Percentiles rank a stretch among this genome's conserved stretches.
Conservation (phyloP, 2,329 filamentous ascomycete genomes). For the Celoporthe dispersa region DNA sequence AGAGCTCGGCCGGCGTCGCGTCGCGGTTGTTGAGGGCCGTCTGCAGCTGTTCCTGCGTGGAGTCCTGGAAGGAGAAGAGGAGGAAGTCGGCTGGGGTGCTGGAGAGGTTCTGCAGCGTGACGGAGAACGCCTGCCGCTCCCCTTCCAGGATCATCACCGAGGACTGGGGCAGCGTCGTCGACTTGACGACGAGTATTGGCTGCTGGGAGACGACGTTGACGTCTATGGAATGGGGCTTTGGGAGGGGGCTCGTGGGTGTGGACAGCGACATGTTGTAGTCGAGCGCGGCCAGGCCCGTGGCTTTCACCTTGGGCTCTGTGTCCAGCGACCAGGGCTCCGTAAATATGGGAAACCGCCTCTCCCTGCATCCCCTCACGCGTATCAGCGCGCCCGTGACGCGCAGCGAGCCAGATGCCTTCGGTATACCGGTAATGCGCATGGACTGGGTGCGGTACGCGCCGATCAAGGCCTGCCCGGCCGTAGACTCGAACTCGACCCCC, state of each 20-base stretch:
- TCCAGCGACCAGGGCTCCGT: slow-evolving; percentile 74
- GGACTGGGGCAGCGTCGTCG: slow-evolving; percentile 78
- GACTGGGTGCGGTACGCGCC: slow-evolving; percentile 84
- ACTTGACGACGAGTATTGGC: slow-evolving; percentile 76
- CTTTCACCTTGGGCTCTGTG: slow-evolving; percentile 74
- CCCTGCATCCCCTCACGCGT: slow-evolving; percentile 79
- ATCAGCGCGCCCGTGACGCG: slow-evolving; percentile 79
- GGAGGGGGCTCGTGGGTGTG: slow-evolving; percentile 39
- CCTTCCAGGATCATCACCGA: slow-evolving; percentile 93
- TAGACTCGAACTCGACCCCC: slow-evolving; percentile 72
- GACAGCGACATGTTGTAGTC: slow-evolving; percentile 48
- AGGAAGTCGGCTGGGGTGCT: slow-evolving; percentile 79
- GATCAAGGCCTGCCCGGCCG: slow-evolving; percentile 67
- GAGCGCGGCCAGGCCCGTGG: slow-evolving; percentile 67
- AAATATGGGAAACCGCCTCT: slow-evolving; percentile 85
- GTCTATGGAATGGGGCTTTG: slow-evolving; percentile 57
- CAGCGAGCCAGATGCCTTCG: slow-evolving; percentile 68
- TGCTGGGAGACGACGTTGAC: slow-evolving; percentile 81
- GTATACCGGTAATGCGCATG: slow-evolving; percentile 71
- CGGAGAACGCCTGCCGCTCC: slow-evolving; percentile 75
- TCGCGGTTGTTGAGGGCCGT: slow-evolving; percentile 76
- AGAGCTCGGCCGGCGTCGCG: slow-evolving; percentile 76
- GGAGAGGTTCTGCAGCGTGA: slow-evolving; percentile 82
- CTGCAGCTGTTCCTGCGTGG: slow-evolving; percentile 78
- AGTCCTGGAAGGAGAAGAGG: slow-evolving; percentile 88